Evolutionary conservation across 129 eudicot species (phyloP), one percentile per base, ranked within the genome.

Genomic region (Saussurea involucrata): DNA sequence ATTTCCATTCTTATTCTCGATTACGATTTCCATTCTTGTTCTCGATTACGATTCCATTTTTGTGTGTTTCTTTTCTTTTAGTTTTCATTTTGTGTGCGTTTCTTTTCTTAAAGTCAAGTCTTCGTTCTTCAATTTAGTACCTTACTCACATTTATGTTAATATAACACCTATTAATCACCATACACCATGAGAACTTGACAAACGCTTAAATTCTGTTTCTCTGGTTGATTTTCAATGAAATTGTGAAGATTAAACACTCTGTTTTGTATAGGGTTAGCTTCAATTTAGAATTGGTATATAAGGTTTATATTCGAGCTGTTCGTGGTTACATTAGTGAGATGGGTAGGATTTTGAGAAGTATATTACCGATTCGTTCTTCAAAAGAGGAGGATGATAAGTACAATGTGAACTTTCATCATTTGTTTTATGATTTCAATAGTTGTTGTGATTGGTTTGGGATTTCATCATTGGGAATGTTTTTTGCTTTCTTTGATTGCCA

Each of bases 281-380:
- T 80, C 68, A 49, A 21, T 28, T 72, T 37, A 3, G 72, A 53
- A 18, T 53, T 53, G 61, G 22, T 53, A 6, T 37, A 37, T 17
- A 25, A 29, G 25, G 10, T 32, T 8, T 73, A 6, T 6, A 57
- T 74, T 74, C 69, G 17, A 58, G 20, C 57, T 74, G 60, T 74
- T 61, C 0, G 37, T 67, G 27, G 42, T 40, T 31, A 69, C 8
- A 9, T 60, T 66, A 33, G 66, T 9, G 13, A 66, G 37, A 93
- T 93, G 98, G 40, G 83, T 37, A 69, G 83, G 21, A 37, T 93
- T 63, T 63, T 88, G 33, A 85, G 90, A 80, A 84, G 87, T 27
- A 72, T 82, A 36, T 64, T 87, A 55, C 97, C 91, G 0, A 55
- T 44, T 28, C 78, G 81, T 32, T 46, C 77, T 17, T 22, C 87